These are phyloP conservation scores for Alternaria panax DNA, from an alignment of 2,329 filamentous ascomycete genomes.

Conservation along the genomic window DNA sequence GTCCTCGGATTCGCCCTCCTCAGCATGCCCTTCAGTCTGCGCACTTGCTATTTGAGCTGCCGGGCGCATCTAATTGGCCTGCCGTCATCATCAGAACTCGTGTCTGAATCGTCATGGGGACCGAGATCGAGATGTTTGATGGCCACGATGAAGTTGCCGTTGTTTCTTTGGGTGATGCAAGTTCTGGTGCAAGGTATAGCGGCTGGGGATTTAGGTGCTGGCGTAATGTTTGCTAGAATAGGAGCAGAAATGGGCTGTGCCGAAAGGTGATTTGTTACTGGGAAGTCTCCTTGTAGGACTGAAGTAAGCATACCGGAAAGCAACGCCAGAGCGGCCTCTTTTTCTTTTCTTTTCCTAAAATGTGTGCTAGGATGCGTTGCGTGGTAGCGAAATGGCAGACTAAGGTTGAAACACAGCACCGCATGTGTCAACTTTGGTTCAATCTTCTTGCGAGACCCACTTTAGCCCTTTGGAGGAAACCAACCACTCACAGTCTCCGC, in stretches of 20 bases:
- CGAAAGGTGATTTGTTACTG: neutral
- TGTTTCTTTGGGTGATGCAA: no score
- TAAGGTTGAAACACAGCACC: neutral
- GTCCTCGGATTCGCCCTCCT: no score
- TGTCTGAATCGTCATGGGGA: neutral
- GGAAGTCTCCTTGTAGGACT: neutral
- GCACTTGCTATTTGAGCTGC: neutral
- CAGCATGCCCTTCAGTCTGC: no score
- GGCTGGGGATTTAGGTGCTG: no score
- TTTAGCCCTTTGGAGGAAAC: neutral
- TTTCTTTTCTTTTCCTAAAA: neutral
- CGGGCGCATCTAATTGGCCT: neutral
- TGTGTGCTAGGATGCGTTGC: neutral
- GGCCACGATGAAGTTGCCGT: neutral
- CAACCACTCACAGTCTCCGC: no score
- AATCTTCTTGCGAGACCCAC: neutral
- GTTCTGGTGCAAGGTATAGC: no score
- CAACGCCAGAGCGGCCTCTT: neutral
- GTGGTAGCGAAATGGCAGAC: neutral
- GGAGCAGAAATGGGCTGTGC: neutral
- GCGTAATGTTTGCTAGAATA: no score
- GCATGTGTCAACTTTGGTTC: neutral
- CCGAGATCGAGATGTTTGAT: neutral
- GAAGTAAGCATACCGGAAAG: neutral
- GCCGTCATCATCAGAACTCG: neutral